Evolutionary conservation across 805 yeast genomes (phyloP).

Genomic region (Candida succiphila): DNA sequence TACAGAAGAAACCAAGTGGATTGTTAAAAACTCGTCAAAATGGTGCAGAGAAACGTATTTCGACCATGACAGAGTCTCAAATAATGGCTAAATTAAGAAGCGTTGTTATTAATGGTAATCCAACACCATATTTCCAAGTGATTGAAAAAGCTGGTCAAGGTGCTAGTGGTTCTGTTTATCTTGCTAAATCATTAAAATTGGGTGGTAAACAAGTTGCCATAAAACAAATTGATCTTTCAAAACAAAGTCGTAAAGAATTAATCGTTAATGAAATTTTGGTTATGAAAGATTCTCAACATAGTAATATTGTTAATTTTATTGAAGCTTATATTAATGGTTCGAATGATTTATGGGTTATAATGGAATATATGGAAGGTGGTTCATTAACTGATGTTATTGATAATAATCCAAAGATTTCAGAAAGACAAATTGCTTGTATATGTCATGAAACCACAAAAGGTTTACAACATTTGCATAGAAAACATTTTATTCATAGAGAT

Average conservation of each 20-base stretch:
- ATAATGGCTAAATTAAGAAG: constrained; percentile 70
- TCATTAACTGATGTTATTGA: constrained; percentile 93
- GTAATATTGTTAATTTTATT: constrained; percentile 87
- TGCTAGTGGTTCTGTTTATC: constrained; percentile 91
- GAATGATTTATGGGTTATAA: constrained; percentile 92
- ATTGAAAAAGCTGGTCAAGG: constrained; percentile 93
- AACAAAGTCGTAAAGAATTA: constrained; percentile 89
- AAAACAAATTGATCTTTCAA: constrained; percentile 87
- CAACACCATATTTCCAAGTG: constrained; percentile 70
- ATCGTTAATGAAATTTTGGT: constrained; percentile 93
- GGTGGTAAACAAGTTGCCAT: constrained; percentile 73
- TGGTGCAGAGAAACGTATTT: constrained; percentile 39
- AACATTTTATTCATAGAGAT: constrained; percentile 92
- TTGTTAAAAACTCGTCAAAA: constrained; percentile 3
- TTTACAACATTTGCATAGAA: constrained; percentile 80
- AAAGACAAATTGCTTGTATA: constrained; percentile 85
- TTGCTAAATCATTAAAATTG: constrained; percentile 55
- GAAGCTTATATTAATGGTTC: constrained; percentile 79
- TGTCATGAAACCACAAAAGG: constrained; percentile 89
- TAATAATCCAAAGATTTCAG: constrained; percentile 69
- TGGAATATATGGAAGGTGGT: constrained; percentile 99
- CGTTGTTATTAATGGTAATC: constrained; percentile 79
- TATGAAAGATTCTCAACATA: constrained; percentile 92
- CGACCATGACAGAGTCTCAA: constrained; percentile 77
- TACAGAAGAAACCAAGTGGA: constrained; percentile 9